phyloP scores from a whole-genome alignment of 129 eudicot genomes.

The Apium graveolens region DNA sequence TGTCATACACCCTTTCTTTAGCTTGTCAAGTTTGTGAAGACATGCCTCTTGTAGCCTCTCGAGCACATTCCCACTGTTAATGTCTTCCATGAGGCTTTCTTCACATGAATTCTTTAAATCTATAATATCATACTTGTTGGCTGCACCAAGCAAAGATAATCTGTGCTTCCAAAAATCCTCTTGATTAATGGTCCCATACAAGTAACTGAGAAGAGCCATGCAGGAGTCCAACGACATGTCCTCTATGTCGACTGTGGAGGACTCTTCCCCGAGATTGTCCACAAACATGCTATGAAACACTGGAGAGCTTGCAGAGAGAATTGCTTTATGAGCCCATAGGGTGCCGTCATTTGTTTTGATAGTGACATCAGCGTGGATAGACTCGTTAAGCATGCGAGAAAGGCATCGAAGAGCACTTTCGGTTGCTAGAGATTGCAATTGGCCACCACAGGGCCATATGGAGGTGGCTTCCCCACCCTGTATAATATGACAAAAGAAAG shows the following conservation, averaged over 20 bases:
- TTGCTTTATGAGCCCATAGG: conserved; percentile 68
- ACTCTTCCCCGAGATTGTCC: conserved; percentile 69
- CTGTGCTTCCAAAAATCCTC: conserved; percentile 92
- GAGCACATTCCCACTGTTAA: conserved; percentile 72
- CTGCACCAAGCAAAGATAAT: conserved; percentile 61
- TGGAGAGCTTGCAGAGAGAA: conserved; percentile 86
- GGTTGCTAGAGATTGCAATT: conserved; percentile 42
- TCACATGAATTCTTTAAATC: conserved; percentile 73
- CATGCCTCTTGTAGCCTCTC: conserved; percentile 97
- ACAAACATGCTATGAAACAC: conserved; percentile 83
- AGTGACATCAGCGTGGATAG: conserved; percentile 71
- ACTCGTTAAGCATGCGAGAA: conserved; percentile 74
- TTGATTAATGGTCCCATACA: conserved; percentile 66
- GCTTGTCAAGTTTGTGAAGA: conserved; percentile 74
- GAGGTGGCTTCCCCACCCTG: conserved; percentile 83
- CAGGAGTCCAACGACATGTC: conserved; percentile 83
- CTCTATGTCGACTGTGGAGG: conserved; percentile 62
- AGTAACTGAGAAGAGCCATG: conserved; percentile 62
- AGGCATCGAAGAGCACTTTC: conserved; percentile 62
- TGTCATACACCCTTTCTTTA: conserved; percentile 80
- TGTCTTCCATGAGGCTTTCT: conserved; percentile 84
- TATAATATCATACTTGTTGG: conserved; percentile 68
- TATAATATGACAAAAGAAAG: background rate
- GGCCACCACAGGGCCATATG: conserved; percentile 66
- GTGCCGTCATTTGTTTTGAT: conserved; percentile 65